Base-by-base conservation (phyloP, 2,329 filamentous ascomycete genomes). In the Penicillium vulpinum region DNA sequence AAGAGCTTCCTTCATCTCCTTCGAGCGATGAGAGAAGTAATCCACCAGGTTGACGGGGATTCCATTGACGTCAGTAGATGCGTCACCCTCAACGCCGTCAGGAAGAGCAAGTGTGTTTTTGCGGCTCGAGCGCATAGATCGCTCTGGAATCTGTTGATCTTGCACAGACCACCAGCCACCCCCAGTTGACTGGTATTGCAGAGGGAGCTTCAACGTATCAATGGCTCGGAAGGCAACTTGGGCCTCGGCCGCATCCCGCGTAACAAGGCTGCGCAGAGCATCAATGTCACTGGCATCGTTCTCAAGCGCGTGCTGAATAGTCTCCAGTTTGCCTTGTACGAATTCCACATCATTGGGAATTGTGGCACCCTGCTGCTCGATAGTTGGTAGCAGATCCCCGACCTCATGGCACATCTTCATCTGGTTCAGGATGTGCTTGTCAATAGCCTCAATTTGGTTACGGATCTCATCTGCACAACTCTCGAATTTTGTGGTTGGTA, bases 401-500 rank as follows among this genome's bases (percentile, higher is more conserved):
- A 95, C 85, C 64, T 89, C 85, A 70, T 90, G 88, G 73, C 88
- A 88, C 57, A 79, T 74, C 57, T 83, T 82, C 68, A 96, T 92
- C 70, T 94, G 91, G 52, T 83, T 82, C 66, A 91, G 85, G 65
- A 99, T 93, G 62, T 88, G 85, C 56, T 85, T 84, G 74, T 99
- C 93, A 61, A 96, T 85, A 10, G 81, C 77, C 60, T 90, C 85
- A 60, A 99, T 89, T 63, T 91, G 79, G 60, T 86, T 85, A 70
- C 96, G 91, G 16, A 96, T 80, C 29, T 90, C 86, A 63, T 93
- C 89, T 58, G 90, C 86, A 28, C 96, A 87, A 73, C 96, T 93
- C 70, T 92, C 91, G 79, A 94, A 97, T 60, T 94, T 90, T 4
- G 92, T 96, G 0, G 92, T 96, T 16, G 89, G 88, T 51, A 91